Conservation (phyloP, 2,329 filamentous ascomycete species). For the Alternaria sp. region DNA sequence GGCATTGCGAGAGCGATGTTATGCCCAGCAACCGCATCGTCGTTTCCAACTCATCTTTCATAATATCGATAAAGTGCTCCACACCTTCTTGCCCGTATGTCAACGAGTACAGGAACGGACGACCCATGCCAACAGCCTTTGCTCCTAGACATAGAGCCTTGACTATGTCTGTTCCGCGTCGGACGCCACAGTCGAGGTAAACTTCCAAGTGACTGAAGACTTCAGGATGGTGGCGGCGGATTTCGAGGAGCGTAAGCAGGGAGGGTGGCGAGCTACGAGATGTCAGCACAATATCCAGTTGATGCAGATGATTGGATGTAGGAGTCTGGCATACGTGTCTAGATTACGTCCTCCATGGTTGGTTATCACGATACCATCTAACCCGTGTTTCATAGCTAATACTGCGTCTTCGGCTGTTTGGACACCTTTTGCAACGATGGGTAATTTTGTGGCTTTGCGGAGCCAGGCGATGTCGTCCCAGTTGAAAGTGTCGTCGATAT, state of each 20-base stretch:
- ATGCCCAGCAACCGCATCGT: slow-evolving; percentile 70
- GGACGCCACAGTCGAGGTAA: slow-evolving; percentile 71
- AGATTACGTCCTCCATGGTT: neutral
- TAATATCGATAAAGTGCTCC: slow-evolving; percentile 45
- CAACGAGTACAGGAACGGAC: slow-evolving; percentile 68
- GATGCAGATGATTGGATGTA: neutral
- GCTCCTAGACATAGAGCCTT: slow-evolving; percentile 56
- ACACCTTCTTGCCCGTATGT: slow-evolving; percentile 67
- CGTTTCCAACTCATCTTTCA: slow-evolving; percentile 30
- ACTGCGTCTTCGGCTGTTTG: slow-evolving; percentile 1
- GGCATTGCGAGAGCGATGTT: slow-evolving; percentile 65
- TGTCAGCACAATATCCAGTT: neutral
- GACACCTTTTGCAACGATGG: slow-evolving; percentile 32
- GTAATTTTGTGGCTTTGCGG: slow-evolving; percentile 39
- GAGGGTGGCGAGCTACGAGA: slow-evolving; percentile 32
- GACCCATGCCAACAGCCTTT: slow-evolving; percentile 68
- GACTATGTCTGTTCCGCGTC: slow-evolving; percentile 72
- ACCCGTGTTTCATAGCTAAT: slow-evolving; percentile 16
- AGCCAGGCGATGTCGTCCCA: slow-evolving; percentile 54
- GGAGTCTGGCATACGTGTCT: neutral
- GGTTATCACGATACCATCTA: neutral
- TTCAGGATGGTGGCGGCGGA: slow-evolving; percentile 68
- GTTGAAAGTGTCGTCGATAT: slow-evolving; percentile 50
- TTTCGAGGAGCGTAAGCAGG: slow-evolving; percentile 68
- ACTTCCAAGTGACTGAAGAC: slow-evolving; percentile 70